Evolutionary conservation across 805 yeast genomes (phyloP).

Genomic region (Candida ulmi): DNA sequence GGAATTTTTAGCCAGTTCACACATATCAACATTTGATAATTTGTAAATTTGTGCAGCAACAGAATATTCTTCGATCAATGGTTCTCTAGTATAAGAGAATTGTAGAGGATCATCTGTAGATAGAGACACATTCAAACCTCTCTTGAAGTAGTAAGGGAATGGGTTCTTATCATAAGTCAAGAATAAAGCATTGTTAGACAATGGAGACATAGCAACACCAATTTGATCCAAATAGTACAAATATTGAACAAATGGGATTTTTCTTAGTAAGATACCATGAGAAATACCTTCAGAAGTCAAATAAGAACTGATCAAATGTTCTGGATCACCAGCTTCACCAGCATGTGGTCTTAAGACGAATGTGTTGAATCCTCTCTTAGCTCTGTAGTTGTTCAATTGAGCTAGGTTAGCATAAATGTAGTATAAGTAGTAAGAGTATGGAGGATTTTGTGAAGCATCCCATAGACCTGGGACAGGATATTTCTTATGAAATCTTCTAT

Average conservation of each 20-base stretch:
- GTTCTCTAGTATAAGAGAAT: constrained; percentile 94
- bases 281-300: constrained; percentile 88
- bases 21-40: constrained; percentile 91
- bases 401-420: constrained; percentile 84
- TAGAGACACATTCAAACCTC: constrained; percentile 90
- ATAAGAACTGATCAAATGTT: constrained; percentile 87
- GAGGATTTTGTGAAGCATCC: constrained; percentile 80
- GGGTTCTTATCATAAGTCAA: constrained; percentile 97
- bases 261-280: constrained; percentile 90
- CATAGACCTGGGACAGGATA: constrained; percentile 85
- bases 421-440: constrained; percentile 93
- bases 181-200: constrained; percentile 93
- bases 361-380: constrained; percentile 70
- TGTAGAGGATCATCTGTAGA: constrained; percentile 98
- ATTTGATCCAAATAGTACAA: constrained; percentile 89
- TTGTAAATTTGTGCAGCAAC: constrained; percentile 98
- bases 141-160: constrained; percentile 80
- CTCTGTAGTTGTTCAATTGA: constrained; percentile 80
- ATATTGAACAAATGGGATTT: constrained; percentile 92
- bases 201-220: constrained; percentile 97
- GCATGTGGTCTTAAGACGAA: constrained; percentile 96
- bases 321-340: constrained; percentile 99
- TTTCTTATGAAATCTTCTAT: constrained; percentile 73
- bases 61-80: constrained; percentile 94
- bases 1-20: constrained; percentile 91